Conservation (phyloP, 495 filamentous ascomycete species). For the Jackrogersella multiformis region DNA sequence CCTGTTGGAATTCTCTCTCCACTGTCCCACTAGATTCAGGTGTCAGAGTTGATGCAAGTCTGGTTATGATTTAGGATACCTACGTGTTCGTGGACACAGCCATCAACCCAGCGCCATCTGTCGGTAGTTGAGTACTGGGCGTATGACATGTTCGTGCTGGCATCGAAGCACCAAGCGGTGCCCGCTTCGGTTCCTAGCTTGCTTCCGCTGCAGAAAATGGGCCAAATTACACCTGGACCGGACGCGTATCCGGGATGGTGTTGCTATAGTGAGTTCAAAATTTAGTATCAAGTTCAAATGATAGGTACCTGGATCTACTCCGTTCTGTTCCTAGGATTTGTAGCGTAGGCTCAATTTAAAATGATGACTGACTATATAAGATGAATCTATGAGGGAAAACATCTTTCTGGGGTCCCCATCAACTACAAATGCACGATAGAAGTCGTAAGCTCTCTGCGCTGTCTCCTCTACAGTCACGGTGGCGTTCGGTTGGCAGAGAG, state of each 20-base stretch:
- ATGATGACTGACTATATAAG: constrained; percentile 47
- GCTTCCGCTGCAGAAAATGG: constrained; percentile 54
- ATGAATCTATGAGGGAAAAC: constrained; percentile 58
- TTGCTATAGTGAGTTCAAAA: constrained; percentile 47
- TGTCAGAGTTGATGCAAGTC: background rate
- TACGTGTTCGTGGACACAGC: constrained; percentile 61
- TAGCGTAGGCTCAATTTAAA: background rate
- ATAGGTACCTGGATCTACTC: background rate
- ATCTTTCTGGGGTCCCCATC: constrained; percentile 58
- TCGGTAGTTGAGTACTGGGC: constrained; percentile 55
- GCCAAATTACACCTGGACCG: constrained; percentile 54
- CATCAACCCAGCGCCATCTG: constrained; percentile 57
- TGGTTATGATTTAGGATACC: constrained; percentile 30
- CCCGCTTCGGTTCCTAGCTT: constrained; percentile 52
- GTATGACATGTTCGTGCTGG: constrained; percentile 60
- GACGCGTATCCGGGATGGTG: constrained; percentile 54
- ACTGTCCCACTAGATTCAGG: constrained; percentile 50
- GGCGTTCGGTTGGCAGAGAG: constrained; percentile 51
- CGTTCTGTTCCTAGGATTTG: background rate
- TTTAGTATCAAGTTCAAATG: background rate
- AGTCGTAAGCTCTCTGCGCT: constrained; percentile 56
- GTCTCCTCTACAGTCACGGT: constrained; percentile 57
- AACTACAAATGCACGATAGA: constrained; percentile 59
- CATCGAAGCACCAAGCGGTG: constrained; percentile 57
- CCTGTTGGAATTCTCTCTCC: constrained; percentile 51